Percentiles rank a stretch among this genome's conserved stretches.
These are phyloP conservation scores for Hevea brasiliensis DNA, from an alignment of 345 rosid genomes.

Conservation along the genomic window DNA sequence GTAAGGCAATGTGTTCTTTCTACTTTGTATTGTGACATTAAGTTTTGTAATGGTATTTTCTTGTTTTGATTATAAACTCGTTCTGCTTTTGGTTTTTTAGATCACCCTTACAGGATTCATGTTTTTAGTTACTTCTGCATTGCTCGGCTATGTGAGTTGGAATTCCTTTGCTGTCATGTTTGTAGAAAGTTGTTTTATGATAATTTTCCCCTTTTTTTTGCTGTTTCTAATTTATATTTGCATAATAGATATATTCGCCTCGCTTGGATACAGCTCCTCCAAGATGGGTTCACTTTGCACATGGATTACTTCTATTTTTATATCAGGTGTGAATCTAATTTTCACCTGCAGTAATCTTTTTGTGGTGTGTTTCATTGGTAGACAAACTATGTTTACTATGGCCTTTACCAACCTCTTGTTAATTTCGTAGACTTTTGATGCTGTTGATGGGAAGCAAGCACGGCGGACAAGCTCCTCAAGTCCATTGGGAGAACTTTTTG, in stretches of 20 bases:
- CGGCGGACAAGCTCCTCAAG: slow-evolving; percentile 84
- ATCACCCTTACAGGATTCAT: slow-evolving; percentile 91
- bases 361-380: neutral
- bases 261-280: slow-evolving; percentile 86
- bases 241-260: slow-evolving; percentile 75
- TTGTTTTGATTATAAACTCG: neutral
- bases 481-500: slow-evolving; percentile 93
- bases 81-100: slow-evolving; percentile 39
- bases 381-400: slow-evolving; percentile 9
- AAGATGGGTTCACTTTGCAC: slow-evolving; percentile 93
- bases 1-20: slow-evolving; percentile 37
- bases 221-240: neutral
- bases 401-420: slow-evolving; percentile 6
- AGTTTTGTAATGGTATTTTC: neutral
- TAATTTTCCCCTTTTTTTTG: neutral
- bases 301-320: slow-evolving; percentile 84
- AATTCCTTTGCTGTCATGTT: slow-evolving; percentile 15
- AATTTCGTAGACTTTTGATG: slow-evolving; percentile 84
- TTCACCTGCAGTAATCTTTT: neutral
- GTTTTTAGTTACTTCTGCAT: slow-evolving; percentile 78
- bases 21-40: neutral
- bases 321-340: slow-evolving; percentile 64
- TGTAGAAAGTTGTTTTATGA: neutral
- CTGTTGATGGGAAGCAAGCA: slow-evolving; percentile 99
- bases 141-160: slow-evolving; percentile 86